Conservation (phyloP, 345 rosid species). For the Cardiospermum halicacabum region DNA sequence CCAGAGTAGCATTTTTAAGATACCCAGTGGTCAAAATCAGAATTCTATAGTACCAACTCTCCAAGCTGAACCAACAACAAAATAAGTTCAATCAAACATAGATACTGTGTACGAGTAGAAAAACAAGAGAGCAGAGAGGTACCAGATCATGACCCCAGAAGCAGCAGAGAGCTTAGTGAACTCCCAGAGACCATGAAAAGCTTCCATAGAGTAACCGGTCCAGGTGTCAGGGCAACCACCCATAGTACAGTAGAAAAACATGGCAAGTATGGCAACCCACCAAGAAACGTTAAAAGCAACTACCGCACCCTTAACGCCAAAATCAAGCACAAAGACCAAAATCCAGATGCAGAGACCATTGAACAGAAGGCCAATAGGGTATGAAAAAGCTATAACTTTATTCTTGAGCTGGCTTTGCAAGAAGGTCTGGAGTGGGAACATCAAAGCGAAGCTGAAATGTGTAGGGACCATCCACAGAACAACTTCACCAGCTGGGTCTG, state of each 20-base stretch:
- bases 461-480: conserved; percentile 55
- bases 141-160: conserved; percentile 83
- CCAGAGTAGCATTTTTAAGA: conserved; percentile 44
- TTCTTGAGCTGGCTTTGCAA: conserved; percentile 62
- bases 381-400: conserved; percentile 39
- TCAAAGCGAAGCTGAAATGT: conserved; percentile 55
- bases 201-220: conserved; percentile 54
- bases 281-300: conserved; percentile 52
- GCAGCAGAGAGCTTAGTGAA: conserved; percentile 57
- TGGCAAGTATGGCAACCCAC: conserved; percentile 50
- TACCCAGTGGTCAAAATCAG: conserved; percentile 63
- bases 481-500: conserved; percentile 48
- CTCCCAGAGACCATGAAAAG: conserved; percentile 56
- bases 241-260: conserved; percentile 22
- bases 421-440: conserved; percentile 60
- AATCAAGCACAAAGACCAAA: conserved; percentile 38
- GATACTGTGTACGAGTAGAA: background rate
- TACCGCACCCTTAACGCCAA: conserved; percentile 49
- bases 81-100: background rate
- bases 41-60: conserved; percentile 70
- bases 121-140: background rate
- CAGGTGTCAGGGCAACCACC: conserved; percentile 65
- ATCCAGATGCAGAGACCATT: conserved; percentile 51
- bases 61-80: conserved; percentile 46
- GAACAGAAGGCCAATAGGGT: conserved; percentile 31